phyloP scores from a whole-genome alignment of 257 asterid genomes.

The Fraxinus quadrangulata region DNA sequence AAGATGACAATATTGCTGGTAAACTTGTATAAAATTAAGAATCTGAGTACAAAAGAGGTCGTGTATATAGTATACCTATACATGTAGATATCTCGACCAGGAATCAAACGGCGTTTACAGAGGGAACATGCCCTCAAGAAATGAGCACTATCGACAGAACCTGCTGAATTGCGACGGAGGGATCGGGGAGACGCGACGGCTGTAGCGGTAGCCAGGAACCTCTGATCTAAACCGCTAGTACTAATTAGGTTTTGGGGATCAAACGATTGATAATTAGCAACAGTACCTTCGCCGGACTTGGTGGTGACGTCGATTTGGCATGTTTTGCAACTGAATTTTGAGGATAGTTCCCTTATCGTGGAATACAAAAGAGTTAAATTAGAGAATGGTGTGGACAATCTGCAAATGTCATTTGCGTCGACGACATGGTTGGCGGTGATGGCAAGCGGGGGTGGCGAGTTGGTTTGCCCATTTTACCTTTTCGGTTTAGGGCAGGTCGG shows the following conservation, averaged over 20 bases:
- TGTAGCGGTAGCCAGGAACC: constrained; percentile 20
- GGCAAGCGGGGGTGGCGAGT: too few relatives aligned
- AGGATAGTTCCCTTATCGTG: too few relatives aligned
- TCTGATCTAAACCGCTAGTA: constrained; percentile 35
- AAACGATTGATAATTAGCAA: constrained; percentile 22
- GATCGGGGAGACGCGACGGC: constrained; percentile 28
- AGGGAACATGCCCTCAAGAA: constrained; percentile 71
- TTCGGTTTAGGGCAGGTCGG: too few relatives aligned
- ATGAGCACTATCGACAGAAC: constrained; percentile 42
- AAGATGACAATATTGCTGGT: neutral
- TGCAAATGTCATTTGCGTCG: too few relatives aligned
- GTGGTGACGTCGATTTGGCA: constrained; percentile 31
- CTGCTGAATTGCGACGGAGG: constrained; percentile 61
- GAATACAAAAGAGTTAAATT: too few relatives aligned
- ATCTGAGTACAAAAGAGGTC: neutral
- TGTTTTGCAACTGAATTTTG: too few relatives aligned
- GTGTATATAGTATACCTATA: constrained; percentile 51
- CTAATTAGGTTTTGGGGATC: constrained; percentile 38
- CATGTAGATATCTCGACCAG: constrained; percentile 85
- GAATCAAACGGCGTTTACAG: constrained; percentile 68
- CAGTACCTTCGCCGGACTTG: constrained; percentile 10
- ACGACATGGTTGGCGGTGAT: too few relatives aligned
- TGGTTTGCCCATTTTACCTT: too few relatives aligned
- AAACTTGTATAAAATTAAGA: neutral
- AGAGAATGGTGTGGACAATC: too few relatives aligned